Evolutionary conservation across 176 grass and related monocot genomes (phyloP), one percentile per base, ranked within the genome.

Genomic region (Eleusine coracana): DNA sequence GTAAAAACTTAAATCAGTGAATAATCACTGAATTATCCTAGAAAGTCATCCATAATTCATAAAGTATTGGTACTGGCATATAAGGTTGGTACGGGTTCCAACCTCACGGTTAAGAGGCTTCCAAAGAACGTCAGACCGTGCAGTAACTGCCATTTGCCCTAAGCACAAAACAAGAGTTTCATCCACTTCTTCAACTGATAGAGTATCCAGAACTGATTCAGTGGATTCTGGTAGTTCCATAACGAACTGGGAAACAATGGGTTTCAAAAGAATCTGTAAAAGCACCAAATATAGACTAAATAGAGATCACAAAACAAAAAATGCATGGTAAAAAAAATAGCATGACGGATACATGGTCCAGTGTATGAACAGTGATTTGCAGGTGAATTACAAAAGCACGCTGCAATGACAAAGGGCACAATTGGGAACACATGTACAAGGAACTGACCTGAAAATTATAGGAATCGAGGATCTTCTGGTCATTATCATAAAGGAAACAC

Each of bases 51-150:
- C 5, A 60, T 25, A 62, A 63, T 77, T 81, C 56, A 78, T 10
- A 34, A 82, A 73, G 11, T 16, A 74, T 17, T 44, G 37, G 16
- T 17, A 27, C 58, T 25, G 36, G 25, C 65, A 74, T 49, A 76
- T 55, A 70, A 76, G 31, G 2, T 34, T 34, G 31, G 31, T 34
- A 34, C 31, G 31, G 3, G 70, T 60, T 70, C 90, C n/a, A 29
- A 98, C 96, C 89, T 98, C 96, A 81, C 95, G 92, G 76, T 93
- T 98, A 68, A 98, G 91, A 82, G 92, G 92, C 64, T 98, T 98
- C 92, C 90, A 95, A 74, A 98, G 80, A 89, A 93, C 92, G 87
- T 98, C 92, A 13, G 96, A 93, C 25, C 73, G 84, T 14, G 90
- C 90, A 71, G 90, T 95, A n/a, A 95, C 80, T 63, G 92, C 90